phyloP scores from a whole-genome alignment of 148 eudicot species.

The Heliosperma pusillum region DNA sequence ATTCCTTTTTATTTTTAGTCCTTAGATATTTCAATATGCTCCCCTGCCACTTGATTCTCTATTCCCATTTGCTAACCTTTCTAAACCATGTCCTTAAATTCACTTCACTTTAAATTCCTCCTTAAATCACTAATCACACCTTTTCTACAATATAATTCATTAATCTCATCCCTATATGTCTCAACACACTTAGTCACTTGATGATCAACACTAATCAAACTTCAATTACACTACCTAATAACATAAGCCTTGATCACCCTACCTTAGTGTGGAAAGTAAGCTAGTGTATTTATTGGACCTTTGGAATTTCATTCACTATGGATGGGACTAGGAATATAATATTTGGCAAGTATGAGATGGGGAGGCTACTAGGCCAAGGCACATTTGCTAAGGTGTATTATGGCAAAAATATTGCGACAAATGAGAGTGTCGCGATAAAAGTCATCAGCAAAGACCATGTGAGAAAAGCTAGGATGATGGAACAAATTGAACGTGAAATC shows the following conservation, averaged over 20 bases:
- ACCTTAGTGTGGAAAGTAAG: conserved; percentile 13
- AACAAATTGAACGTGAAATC: conserved; percentile 57
- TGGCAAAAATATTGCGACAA: conserved; percentile 33
- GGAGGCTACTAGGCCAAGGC: conserved; percentile 60
- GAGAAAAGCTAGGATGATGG: conserved; percentile 48
- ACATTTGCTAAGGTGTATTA: conserved; percentile 68
- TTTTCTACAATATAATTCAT: conserved; percentile 1
- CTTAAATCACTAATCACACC: neutral
- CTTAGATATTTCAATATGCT: conserved; percentile 3
- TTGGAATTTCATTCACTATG: neutral
- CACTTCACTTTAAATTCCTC: neutral
- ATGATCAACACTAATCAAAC: conserved; percentile 14
- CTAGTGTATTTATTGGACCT: neutral
- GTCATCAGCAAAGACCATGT: conserved; percentile 61
- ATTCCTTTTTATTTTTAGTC: neutral
- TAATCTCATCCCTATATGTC: neutral
- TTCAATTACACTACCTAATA: conserved; percentile 10
- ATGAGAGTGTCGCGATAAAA: conserved; percentile 63
- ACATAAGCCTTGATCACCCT: neutral
- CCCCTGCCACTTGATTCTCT: neutral
- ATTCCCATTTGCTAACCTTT: conserved; percentile 13
- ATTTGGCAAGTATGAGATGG: conserved; percentile 66
- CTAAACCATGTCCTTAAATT: conserved; percentile 13
- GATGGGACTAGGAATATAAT: conserved; percentile 36
- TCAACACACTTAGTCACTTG: neutral